Base-by-base conservation (phyloP, 73 alveolate species). In the Effrenium voratum region DNA sequence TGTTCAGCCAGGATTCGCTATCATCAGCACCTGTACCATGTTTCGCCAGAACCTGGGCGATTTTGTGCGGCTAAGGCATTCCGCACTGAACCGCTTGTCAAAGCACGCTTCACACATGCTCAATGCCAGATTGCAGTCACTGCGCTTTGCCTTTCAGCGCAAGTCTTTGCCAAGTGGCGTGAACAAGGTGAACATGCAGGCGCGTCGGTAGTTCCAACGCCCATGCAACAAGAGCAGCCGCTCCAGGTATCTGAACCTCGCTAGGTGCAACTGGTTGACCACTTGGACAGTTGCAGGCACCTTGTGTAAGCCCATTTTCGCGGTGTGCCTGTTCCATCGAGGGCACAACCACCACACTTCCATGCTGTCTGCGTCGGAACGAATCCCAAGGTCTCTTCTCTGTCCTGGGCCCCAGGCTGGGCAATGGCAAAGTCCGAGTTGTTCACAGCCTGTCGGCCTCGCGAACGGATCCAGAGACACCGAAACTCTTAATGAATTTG, bases 381-480 rank as follows among this genome's bases (percentile, higher is more conserved):
- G n/a, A n/a, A n/a, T n/a, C n/a, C n/a, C n/a, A n/a, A n/a, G n/a
- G n/a, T n/a, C n/a, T n/a, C n/a, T n/a, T n/a, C n/a, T n/a, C n/a
- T n/a, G 43, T n/a, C 30, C 79, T 66, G 79, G 30, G 79, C 79
- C 15, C 98, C 91, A 86, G 93, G 98, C 99, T 99, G 99, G 6
- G 99, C 99, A n/a, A 99, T 99, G 34, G 99, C 98, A 79, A 98
- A 99, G 94, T 99, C 99, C 57, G 99, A 98, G 19, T 99, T 99
- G 55, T 98, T 93, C 57, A 99, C 99, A 10, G 99, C 99, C 75
- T 99, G 99, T 93, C 93, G 98, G 41, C 99, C 95, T 87, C 73
- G 52, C 73, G 28, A 77, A 12, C 41, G 26, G 59, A 15, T 63
- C 36, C 41, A n/a, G 41, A 16, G 79, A 30, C 2, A 16, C 40